A percentile compares a stretch with the other conserved stretches of the same genome.
Conservation (phyloP, 345 rosid species). For the Salix viminalis region DNA sequence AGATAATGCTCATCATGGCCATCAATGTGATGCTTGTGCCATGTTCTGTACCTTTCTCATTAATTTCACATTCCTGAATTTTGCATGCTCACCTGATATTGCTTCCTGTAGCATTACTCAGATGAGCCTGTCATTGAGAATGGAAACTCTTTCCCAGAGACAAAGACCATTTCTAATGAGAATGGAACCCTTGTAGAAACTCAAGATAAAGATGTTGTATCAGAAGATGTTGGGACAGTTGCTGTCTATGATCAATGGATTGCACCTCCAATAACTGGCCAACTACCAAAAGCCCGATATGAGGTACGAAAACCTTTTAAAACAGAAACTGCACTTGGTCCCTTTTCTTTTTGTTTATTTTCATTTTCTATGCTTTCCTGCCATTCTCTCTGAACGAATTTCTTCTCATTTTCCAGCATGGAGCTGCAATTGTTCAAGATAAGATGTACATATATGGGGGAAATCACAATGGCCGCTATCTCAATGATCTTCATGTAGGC, state of each 20-base stretch:
- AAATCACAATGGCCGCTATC: conserved; percentile 97
- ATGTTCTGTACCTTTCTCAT: neutral
- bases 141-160: conserved; percentile 55
- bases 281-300: conserved; percentile 81
- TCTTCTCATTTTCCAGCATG: conserved; percentile 61
- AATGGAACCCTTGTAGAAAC: conserved; percentile 60
- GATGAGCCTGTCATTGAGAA: conserved; percentile 53
- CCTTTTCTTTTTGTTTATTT: conserved; percentile 17
- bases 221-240: conserved; percentile 70
- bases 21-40: neutral
- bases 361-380: conserved; percentile 1
- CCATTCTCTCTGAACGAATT: conserved; percentile 17
- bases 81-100: conserved; percentile 7
- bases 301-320: conserved; percentile 52
- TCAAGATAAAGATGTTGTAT: conserved; percentile 92
- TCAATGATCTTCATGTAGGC: conserved; percentile 91
- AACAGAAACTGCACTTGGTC: conserved; percentile 2
- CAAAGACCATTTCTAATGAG: conserved; percentile 64
- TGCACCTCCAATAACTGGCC: conserved; percentile 72
- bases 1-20: neutral
- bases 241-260: conserved; percentile 90
- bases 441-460: conserved; percentile 95
- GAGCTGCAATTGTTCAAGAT: conserved; percentile 80
- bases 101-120: conserved; percentile 44
- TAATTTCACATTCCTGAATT: neutral